Conservation (phyloP, 2,329 filamentous ascomycete genomes). For the Remersonia thermophila region DNA sequence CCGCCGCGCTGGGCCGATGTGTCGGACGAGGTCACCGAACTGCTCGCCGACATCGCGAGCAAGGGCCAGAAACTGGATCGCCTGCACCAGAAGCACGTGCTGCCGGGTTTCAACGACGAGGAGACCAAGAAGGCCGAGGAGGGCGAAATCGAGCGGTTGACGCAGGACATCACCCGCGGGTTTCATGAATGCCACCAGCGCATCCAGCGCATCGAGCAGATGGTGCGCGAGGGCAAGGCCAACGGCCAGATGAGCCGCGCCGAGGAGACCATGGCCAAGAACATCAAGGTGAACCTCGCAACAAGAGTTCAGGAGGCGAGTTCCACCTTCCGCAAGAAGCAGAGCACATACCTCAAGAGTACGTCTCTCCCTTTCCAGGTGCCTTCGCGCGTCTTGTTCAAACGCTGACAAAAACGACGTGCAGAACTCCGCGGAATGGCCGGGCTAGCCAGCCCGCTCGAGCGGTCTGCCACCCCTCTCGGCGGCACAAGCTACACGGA, state of each 20-base stretch:
- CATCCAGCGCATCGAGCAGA: slow-evolving; percentile 75
- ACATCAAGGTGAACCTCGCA: slow-evolving; percentile 86
- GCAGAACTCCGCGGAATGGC: slow-evolving; percentile 64
- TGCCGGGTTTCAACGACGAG: slow-evolving; percentile 94
- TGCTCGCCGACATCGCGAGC: slow-evolving; percentile 65
- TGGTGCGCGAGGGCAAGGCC: slow-evolving; percentile 70
- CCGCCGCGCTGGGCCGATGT: slow-evolving; percentile 93
- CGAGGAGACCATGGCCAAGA: slow-evolving; percentile 91
- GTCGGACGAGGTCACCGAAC: slow-evolving; percentile 82
- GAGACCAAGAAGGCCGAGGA: slow-evolving; percentile 80
- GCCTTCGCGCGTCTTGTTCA: no score
- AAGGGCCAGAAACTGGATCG: slow-evolving; percentile 80
- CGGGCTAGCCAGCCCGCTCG: slow-evolving; percentile 35
- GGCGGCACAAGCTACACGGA: slow-evolving; percentile 49
- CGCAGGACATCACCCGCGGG: slow-evolving; percentile 74
- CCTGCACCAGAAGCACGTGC: slow-evolving; percentile 90
- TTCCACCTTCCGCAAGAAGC: slow-evolving; percentile 89
- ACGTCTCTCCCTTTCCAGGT: slow-evolving; percentile 17
- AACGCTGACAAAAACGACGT: no score
- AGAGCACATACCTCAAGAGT: slow-evolving; percentile 94
- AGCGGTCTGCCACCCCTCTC: slow-evolving; percentile 41
- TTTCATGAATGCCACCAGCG: slow-evolving; percentile 86
- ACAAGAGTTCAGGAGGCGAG: slow-evolving; percentile 83
- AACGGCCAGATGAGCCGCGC: slow-evolving; percentile 62
- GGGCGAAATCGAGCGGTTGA: slow-evolving; percentile 77